Conservation (phyloP, 371 early-diverging fungal species). For the Mucor velutinosus region DNA sequence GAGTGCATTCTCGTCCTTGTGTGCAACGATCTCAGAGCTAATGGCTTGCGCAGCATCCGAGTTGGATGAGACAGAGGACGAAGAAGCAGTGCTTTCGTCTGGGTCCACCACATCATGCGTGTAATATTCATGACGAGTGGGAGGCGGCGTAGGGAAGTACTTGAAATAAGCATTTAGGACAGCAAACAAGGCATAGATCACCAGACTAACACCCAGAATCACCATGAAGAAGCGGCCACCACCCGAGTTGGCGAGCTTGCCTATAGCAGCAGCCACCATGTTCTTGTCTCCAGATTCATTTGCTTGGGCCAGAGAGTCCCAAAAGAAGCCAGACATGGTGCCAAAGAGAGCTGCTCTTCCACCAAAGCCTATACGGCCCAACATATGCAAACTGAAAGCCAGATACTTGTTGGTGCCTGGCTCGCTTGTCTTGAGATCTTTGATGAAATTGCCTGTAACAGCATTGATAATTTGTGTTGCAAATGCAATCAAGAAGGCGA, state of each 20-base stretch:
- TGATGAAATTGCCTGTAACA: conserved; percentile 39
- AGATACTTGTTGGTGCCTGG: conserved; percentile 35
- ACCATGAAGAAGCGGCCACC: conserved; percentile 47
- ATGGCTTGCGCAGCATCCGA: background rate
- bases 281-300: conserved; percentile 40
- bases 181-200: conserved; percentile 49
- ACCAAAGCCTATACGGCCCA: conserved; percentile 48
- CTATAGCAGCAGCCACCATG: conserved; percentile 43
- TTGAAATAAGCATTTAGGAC: conserved; percentile 45
- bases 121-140: conserved; percentile 33
- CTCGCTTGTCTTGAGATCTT: conserved; percentile 40
- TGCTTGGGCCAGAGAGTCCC: conserved; percentile 40
- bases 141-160: conserved; percentile 53
- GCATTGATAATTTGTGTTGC: conserved; percentile 49
- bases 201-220: conserved; percentile 37
- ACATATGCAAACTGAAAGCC: conserved; percentile 29
- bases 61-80: background rate
- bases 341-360: conserved; percentile 48
- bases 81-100: background rate
- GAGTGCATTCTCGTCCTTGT: background rate
- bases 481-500: conserved; percentile 51
- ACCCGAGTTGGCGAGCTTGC: conserved; percentile 28
- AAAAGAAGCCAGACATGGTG: conserved; percentile 47
- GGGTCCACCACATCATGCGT: conserved; percentile 17
- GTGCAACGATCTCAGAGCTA: background rate